These are phyloP conservation scores for Vitis rupestris DNA, from an alignment of 164 flowering plant species.

Conservation along the genomic window DNA sequence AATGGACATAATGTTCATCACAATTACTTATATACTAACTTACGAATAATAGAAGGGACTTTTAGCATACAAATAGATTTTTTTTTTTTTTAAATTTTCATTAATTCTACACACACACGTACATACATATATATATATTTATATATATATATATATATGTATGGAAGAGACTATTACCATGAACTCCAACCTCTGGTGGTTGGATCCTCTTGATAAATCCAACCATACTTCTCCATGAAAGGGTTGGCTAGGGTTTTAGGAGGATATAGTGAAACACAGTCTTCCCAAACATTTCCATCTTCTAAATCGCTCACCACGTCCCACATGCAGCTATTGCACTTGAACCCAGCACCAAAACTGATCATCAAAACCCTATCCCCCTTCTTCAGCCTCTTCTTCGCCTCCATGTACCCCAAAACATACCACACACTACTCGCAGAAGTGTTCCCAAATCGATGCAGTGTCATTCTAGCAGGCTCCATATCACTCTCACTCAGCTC, in stretches of 20 bases:
- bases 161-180: no score
- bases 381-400: constrained; percentile 50
- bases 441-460: constrained; percentile 69
- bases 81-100: no score
- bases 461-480: constrained; percentile 71
- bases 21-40: no score
- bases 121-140: no score
- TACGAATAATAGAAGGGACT: no score
- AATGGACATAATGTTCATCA: no score
- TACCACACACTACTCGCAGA: constrained; percentile 73
- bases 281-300: constrained; percentile 60
- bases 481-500: constrained; percentile 45
- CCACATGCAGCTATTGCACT: constrained; percentile 72
- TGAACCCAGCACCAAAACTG: constrained; percentile 73
- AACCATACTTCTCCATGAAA: constrained; percentile 54
- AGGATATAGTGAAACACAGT: constrained; percentile 53
- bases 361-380: constrained; percentile 60
- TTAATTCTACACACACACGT: no score
- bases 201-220: constrained; percentile 30
- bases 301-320: constrained; percentile 62
- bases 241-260: constrained; percentile 39
- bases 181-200: no score
- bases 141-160: no score
- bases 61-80: no score
- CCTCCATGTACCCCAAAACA: constrained; percentile 77